Base-by-base conservation (phyloP, 805 yeast genomes). In the Tetrapisispora nanseiensis region DNA sequence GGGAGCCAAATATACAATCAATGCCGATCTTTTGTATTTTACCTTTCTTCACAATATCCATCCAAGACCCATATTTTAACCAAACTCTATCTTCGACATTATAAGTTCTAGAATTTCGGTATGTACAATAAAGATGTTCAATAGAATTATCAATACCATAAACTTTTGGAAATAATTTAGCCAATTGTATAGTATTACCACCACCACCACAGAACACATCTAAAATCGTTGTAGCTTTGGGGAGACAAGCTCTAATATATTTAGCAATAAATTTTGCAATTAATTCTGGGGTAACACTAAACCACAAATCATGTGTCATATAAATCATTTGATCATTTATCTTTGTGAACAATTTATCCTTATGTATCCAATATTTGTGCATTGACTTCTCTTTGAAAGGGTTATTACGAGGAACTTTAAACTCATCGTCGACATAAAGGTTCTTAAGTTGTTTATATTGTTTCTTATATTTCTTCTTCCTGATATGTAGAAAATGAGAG, bases 181-280 rank as follows among this genome's bases (percentile, higher is more conserved):
- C 84, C 58, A 87, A 75, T 51, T 85, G 95, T 19, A 85, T 81
- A 1, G 83, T 66, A 54, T 86, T 86, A 0, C 95, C 95, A 1
- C 95, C 95, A 1, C 87, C 95, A 0, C 95, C 95, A 49, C 90
- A 79, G 51, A 85, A 84, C 2, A 83, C 70, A 54, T 86, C 95
- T 12, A 82, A 57, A 0, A 79, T 62, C 3, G 63, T 67, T 3
- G 50, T 51, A 2, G 76, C 70, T 0, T 70, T 54, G 0, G 80
- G 85, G 19, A 75, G 56, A 44, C 80, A 69, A 13, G 72, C 69
- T 39, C 65, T 59, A 15, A 80, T 61, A 43, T 76, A 70, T 41
- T 71, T 68, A 0, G 87, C 82, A 0, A 72, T 61, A 51, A 76
- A 77, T 6, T 65, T 61, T 1, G 95, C 92, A 1, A 84, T 65